These are phyloP conservation scores for Penicillium expansum DNA, from an alignment of 2,329 filamentous ascomycete genomes.

Conservation along the genomic window DNA sequence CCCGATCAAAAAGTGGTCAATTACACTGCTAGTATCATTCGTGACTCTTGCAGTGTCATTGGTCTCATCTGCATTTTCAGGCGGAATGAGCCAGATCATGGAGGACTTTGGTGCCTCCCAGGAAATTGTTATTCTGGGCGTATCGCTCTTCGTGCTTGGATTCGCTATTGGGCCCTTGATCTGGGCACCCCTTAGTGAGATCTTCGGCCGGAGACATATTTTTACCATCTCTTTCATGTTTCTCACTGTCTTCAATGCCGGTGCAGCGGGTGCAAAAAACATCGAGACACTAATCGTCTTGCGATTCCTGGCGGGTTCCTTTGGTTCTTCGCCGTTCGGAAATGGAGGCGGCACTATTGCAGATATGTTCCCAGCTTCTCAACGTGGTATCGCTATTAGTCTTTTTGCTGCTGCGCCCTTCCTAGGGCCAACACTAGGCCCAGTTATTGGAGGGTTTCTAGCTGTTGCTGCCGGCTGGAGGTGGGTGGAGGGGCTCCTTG, in stretches of 20 bases:
- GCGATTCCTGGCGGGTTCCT: constrained; percentile 62
- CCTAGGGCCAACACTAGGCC: constrained; percentile 45
- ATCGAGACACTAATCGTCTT: constrained; percentile 60
- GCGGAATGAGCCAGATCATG: constrained; percentile 45
- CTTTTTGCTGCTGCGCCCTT: constrained; percentile 67
- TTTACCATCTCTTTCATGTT: constrained; percentile 48
- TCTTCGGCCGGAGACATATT: constrained; percentile 53
- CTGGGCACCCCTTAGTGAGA: constrained; percentile 65
- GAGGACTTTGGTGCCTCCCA: constrained; percentile 53
- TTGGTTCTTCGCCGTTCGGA: constrained; percentile 56
- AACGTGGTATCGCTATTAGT: constrained; percentile 57
- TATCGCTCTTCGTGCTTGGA: constrained; percentile 64
- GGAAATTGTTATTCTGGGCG: constrained; percentile 59
- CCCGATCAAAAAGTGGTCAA: constrained; percentile 60
- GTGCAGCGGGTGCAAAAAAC: constrained; percentile 54
- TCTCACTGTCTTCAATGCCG: constrained; percentile 60
- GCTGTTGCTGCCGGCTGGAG: constrained; percentile 28
- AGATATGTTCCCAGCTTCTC: constrained; percentile 55
- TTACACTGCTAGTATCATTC: constrained; percentile 62
- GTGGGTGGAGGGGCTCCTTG: constrained; percentile 33
- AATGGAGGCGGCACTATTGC: constrained; percentile 50
- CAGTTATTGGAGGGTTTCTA: constrained; percentile 32
- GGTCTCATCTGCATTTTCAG: constrained; percentile 58
- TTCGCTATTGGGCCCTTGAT: constrained; percentile 61
- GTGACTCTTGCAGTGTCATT: constrained; percentile 69